Conservation (phyloP, 139 green algal species). For the Chlorella sp. region DNA sequence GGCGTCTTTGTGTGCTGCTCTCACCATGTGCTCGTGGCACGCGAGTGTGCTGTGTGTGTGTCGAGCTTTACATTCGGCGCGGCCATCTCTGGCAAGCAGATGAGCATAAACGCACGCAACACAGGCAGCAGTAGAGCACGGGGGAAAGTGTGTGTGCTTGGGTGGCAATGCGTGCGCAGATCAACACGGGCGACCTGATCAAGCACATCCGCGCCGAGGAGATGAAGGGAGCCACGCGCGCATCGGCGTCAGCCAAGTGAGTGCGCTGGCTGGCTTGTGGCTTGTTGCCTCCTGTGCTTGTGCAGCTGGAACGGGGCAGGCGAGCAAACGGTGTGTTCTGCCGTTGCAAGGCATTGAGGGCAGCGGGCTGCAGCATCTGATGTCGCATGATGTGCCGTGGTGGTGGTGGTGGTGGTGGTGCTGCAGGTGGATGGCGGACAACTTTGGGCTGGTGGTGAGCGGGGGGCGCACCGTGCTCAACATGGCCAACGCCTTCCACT, state of each 20-base stretch:
- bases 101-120: no score
- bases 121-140: no score
- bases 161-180: slow-evolving; percentile 26
- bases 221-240: slow-evolving; percentile 28
- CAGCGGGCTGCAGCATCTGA: background rate
- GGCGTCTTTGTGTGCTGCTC: no score
- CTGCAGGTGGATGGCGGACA: slow-evolving; percentile 56
- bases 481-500: slow-evolving; percentile 67
- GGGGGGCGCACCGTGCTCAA: slow-evolving; percentile 74
- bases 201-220: slow-evolving; percentile 69
- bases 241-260: slow-evolving; percentile 11
- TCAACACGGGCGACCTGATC: slow-evolving; percentile 95
- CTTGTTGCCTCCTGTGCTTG: no score
- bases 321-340: no score
- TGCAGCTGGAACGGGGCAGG: no score
- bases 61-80: no score
- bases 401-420: background rate
- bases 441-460: slow-evolving; percentile 68
- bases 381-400: background rate
- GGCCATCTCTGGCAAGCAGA: no score
- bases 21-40: no score
- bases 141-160: no score
- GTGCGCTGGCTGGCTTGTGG: background rate
- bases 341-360: no score
- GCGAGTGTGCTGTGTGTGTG: no score